Evolutionary conservation across 2,329 filamentous ascomycete species (phyloP), one percentile per base, ranked within the genome.

Genomic region (Nemania bipapillata): DNA sequence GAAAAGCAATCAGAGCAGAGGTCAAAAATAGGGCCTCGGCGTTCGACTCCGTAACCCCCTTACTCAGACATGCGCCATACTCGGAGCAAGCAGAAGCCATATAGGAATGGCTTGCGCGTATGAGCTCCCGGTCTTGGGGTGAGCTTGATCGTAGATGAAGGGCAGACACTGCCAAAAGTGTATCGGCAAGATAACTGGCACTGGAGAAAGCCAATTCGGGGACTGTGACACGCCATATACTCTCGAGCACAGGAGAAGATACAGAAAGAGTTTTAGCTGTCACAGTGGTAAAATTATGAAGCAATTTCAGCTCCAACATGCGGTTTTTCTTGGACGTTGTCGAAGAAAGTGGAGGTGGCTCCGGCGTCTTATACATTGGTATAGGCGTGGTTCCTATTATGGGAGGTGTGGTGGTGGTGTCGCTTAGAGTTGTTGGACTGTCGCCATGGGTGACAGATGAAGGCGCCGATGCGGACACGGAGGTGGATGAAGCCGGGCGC

Each of bases 11-110:
- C 73, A 91, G 81, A 2, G 88, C 83, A 1, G 88, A 83, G 0
- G 88, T 90, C 24, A 90, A 79, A 72, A 91, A 91, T 1, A 91
- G 81, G 0, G 87, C 83, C 75, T 90, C 88, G 8, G 89, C 88
- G 65, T 90, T 91, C 35, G 81, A 78, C 35, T 86, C 82, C 32
- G 84, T 86, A 65, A 90, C 87, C 28, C 89, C 89, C 35, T 81
- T 80, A 52, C 84, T 85, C 32, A 91, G 80, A 0, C 84, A 83
- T 2, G 83, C 81, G 68, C 87, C 87, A 74, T 90, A 91, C 65
- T 89, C 85, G 45, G 86, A 84, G 47, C 90, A 80, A 2, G 88
- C 87, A 12, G 88, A 89, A 3, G 88, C 88, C 81, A 89, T 89
- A 75, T 91, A 91, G 17, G 86, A 84, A 76, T 90, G 89, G 1